Evolutionary conservation across 2,329 filamentous ascomycete genomes (phyloP).

Genomic region (Colletotrichum spinosum): DNA sequence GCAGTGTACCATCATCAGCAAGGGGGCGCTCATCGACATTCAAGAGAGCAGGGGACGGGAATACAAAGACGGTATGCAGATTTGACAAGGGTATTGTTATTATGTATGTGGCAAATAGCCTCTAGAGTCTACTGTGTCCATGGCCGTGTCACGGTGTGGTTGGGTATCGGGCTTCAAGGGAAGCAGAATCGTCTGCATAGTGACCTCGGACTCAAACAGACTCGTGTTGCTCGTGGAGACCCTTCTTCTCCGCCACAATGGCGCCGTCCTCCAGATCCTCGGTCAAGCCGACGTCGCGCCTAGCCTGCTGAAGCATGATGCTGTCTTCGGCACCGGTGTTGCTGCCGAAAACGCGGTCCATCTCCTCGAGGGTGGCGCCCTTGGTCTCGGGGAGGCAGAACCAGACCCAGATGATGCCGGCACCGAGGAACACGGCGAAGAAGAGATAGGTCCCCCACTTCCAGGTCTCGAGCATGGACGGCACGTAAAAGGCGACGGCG

Average conservation of each 20-base stretch:
- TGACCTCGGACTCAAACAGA: neutral
- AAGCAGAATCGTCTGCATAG: neutral
- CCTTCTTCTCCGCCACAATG: constrained; percentile 39
- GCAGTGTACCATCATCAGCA: too few relatives aligned
- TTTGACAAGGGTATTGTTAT: too few relatives aligned
- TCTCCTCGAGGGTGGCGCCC: constrained; percentile 64
- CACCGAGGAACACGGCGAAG: constrained; percentile 62
- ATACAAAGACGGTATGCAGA: too few relatives aligned
- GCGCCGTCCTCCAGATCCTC: constrained; percentile 31
- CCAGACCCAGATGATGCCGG: constrained; percentile 60
- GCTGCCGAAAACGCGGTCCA: constrained; percentile 63
- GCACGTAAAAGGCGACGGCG: constrained; percentile 58
- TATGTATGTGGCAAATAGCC: too few relatives aligned
- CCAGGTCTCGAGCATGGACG: constrained; percentile 53
- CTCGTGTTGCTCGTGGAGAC: constrained; percentile 18
- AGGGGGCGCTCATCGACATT: too few relatives aligned
- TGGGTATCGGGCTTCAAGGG: constrained; percentile 3
- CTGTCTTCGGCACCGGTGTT: constrained; percentile 47
- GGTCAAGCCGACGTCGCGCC: constrained; percentile 40
- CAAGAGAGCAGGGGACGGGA: too few relatives aligned
- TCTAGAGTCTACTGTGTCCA: too few relatives aligned
- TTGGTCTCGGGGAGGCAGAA: constrained; percentile 68
- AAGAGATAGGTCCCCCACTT: constrained; percentile 69
- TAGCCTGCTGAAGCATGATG: constrained; percentile 40
- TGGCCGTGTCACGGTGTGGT: too few relatives aligned